phyloP scores from a whole-genome alignment of 1,284 basidiomycete genomes.

The Pyrrhoderma lamaoense region DNA sequence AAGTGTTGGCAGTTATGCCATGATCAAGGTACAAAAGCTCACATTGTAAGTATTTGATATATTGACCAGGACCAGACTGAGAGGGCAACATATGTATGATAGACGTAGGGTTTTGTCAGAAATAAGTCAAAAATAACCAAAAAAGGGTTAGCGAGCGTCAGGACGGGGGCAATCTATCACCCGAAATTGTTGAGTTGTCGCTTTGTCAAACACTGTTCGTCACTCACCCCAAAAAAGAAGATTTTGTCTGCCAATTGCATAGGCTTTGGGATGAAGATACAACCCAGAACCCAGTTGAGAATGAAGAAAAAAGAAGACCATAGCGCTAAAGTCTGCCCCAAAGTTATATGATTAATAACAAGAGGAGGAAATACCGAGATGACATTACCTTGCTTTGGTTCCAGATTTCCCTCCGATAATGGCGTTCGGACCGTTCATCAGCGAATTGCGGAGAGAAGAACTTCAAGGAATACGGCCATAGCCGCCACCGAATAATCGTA shows the following conservation, averaged over 20 bases:
- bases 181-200: conserved; percentile 29
- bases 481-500: conserved; percentile 33
- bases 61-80: conserved; percentile 48
- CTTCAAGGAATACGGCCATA: conserved; percentile 33
- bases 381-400: conserved; percentile 38
- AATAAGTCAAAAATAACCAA: conserved; percentile 68
- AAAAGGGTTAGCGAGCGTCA: conserved; percentile 36
- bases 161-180: conserved; percentile 33
- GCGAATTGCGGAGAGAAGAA: conserved; percentile 54
- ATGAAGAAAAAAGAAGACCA: conserved; percentile 63
- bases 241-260: conserved; percentile 45
- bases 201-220: not conserved
- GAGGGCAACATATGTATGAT: conserved; percentile 49
- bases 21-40: conserved; percentile 20
- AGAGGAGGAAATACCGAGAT: not conserved
- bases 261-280: conserved; percentile 43
- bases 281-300: conserved; percentile 62
- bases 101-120: conserved; percentile 46
- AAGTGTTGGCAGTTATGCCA: not conserved
- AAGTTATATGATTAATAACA: not conserved
- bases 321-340: conserved; percentile 44
- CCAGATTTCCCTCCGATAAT: conserved; percentile 50
- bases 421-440: conserved; percentile 50
- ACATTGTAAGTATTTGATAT: conserved; percentile 54
- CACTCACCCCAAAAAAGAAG: conserved; percentile 48